phyloP scores from a whole-genome alignment of 148 eudicot species.

The Nepenthes mirabilis region DNA sequence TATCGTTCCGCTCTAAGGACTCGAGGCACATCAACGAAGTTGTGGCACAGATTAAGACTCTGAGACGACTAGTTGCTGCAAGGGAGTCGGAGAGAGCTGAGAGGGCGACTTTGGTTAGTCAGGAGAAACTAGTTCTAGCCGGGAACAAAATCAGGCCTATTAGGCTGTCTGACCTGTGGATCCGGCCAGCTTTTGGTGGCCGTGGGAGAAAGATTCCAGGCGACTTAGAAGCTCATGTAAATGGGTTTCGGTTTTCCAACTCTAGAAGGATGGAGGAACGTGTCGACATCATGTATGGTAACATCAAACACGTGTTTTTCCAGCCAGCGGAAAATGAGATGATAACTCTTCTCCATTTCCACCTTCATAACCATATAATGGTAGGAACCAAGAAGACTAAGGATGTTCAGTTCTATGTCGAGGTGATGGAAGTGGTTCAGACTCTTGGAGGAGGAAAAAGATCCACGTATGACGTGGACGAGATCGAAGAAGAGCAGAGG shows the following conservation, averaged over 20 bases:
- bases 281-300: slow-evolving; percentile 61
- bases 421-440: slow-evolving; percentile 96
- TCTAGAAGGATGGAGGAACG: slow-evolving; percentile 62
- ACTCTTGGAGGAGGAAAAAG: slow-evolving; percentile 81
- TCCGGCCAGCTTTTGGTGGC: slow-evolving; percentile 79
- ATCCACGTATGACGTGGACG: slow-evolving; percentile 93
- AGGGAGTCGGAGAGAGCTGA: slow-evolving; percentile 96
- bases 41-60: slow-evolving; percentile 70
- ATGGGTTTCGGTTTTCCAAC: slow-evolving; percentile 80
- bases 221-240: slow-evolving; percentile 64
- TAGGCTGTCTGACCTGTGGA: slow-evolving; percentile 60
- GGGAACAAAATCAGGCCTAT: slow-evolving; percentile 69
- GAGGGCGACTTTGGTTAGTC: slow-evolving; percentile 83
- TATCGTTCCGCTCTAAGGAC: slow-evolving; percentile 85
- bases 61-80: slow-evolving; percentile 55
- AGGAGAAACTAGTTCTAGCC: slow-evolving; percentile 66
- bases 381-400: slow-evolving; percentile 91
- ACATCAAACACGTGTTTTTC: slow-evolving; percentile 87
- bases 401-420: slow-evolving; percentile 89
- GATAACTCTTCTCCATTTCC: slow-evolving; percentile 90
- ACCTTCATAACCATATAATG: slow-evolving; percentile 89
- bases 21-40: slow-evolving; percentile 79
- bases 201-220: slow-evolving; percentile 72
- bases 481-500: slow-evolving; percentile 94
- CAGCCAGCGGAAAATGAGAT: slow-evolving; percentile 97